Conservation (phyloP, 495 filamentous ascomycete species). For the Friedmanniomyces simplex region DNA sequence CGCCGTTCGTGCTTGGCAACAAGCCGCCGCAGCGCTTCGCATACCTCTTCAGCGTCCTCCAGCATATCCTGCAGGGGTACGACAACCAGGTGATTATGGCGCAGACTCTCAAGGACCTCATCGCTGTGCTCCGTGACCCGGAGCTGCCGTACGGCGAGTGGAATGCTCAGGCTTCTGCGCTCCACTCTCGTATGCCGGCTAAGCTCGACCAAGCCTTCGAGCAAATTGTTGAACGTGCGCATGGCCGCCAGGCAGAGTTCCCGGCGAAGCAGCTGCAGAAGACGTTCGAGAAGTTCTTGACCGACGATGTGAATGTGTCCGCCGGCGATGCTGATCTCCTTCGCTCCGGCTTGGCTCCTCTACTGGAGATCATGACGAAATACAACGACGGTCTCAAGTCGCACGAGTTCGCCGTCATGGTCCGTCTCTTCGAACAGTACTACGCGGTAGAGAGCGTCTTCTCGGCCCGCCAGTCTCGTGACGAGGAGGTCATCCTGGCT, state of each 20-base stretch:
- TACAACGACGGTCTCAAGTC: slow-evolving; percentile 84
- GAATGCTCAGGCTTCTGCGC: slow-evolving; percentile 84
- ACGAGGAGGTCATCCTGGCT: slow-evolving; percentile 89
- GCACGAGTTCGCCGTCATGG: slow-evolving; percentile 79
- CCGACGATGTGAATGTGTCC: slow-evolving; percentile 59
- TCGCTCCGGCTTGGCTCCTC: slow-evolving; percentile 62
- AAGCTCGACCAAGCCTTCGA: slow-evolving; percentile 75
- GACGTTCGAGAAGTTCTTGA: slow-evolving; percentile 74
- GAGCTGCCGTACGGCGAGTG: slow-evolving; percentile 95
- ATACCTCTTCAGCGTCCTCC: slow-evolving; percentile 63
- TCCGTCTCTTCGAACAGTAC: slow-evolving; percentile 66
- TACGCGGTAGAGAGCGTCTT: slow-evolving; percentile 76
- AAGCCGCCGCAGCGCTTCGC: slow-evolving; percentile 87
- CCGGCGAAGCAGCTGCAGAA: slow-evolving; percentile 81
- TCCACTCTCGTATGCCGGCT: slow-evolving; percentile 91
- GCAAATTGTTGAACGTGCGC: slow-evolving; percentile 74
- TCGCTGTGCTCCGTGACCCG: slow-evolving; percentile 77
- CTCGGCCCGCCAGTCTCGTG: slow-evolving; percentile 69
- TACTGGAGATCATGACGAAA: slow-evolving; percentile 68
- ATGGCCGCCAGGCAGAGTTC: slow-evolving; percentile 71
- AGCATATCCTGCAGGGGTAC: slow-evolving; percentile 85
- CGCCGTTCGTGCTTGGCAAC: slow-evolving; percentile 73
- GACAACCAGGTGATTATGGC: slow-evolving; percentile 98
- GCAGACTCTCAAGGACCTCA: slow-evolving; percentile 73
- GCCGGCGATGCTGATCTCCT: slow-evolving; percentile 59